Percentiles rank a stretch among this genome's conserved stretches.
phyloP scores from a whole-genome alignment of 352 stramenopile genomes.

The Phytophthora tentaculata region DNA sequence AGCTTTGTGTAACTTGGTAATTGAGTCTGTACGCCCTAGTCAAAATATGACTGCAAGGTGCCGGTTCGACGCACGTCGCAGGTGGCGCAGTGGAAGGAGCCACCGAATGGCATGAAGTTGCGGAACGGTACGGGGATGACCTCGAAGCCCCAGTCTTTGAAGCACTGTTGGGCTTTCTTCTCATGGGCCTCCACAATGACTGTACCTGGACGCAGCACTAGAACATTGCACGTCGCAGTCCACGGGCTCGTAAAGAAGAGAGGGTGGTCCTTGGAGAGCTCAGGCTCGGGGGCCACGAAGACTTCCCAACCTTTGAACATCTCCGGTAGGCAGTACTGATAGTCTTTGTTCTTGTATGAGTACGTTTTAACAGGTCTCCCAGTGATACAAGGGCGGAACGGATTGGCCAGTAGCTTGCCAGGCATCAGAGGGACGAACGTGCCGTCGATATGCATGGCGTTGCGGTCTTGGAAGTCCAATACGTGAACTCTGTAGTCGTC shows the following conservation, averaged over 20 bases:
- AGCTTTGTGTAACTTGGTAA: no score
- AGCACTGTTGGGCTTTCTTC: constrained; percentile 77
- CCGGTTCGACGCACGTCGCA: constrained; percentile 86
- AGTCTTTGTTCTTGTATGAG: constrained; percentile 89
- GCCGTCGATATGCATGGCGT: constrained; percentile 92
- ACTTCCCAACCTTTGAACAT: constrained; percentile 94
- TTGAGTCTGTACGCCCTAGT: no score
- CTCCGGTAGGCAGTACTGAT: constrained; percentile 87
- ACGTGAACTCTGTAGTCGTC: constrained; percentile 89
- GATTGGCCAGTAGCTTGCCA: constrained; percentile 88
- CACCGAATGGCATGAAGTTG: constrained; percentile 92
- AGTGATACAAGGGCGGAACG: constrained; percentile 88
- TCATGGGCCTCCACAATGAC: constrained; percentile 89
- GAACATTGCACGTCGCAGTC: constrained; percentile 91
- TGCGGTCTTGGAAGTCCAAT: constrained; percentile 91
- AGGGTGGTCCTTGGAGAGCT: constrained; percentile 79
- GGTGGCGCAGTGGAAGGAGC: constrained; percentile 91
- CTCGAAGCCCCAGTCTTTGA: constrained; percentile 91
- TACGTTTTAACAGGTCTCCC: constrained; percentile 87
- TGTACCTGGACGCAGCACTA: constrained; percentile 81
- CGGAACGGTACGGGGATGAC: constrained; percentile 90
- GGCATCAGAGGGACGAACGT: constrained; percentile 89
- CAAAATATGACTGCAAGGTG: constrained; percentile 89
- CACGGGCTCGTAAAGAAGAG: constrained; percentile 92
- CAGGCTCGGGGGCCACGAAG: constrained; percentile 85